Base-by-base conservation (phyloP, 208 protist genomes). In the Jaenimonas drosophilae region DNA sequence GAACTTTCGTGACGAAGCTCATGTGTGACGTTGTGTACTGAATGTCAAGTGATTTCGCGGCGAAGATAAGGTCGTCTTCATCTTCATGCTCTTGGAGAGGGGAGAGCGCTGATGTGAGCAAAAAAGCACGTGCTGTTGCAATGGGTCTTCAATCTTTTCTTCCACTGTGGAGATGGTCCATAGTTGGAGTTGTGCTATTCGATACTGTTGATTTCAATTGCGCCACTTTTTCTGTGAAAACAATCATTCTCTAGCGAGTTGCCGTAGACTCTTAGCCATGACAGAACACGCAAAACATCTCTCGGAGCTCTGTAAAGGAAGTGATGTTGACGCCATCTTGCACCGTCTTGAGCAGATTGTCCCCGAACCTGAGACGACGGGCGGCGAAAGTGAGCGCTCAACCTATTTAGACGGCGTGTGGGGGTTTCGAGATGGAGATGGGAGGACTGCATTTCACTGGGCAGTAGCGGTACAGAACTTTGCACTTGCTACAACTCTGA, bases 381-480 rank as follows among this genome's bases (percentile, higher is more conserved):
- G 30, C 11, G 37, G 24, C 1, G 39, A 49, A 17, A 32, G 20
- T 21, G 49, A 11, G 29, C 3, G 26, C 4, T 58, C 37, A 19
- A 7, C 38, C n/a, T 64, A 77, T 43, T 19, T 73, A 26, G 31
- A 47, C 30, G 74, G 71, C 11, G 42, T 88, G 14, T 88, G 74
- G 78, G 64, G 74, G 14, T 84, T 78, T 45, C 79, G 58, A 11
- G 88, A 95, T 34, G 72, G 42, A 27, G 88, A 95, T 39, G 88
- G 84, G n/a, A 70, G 88, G 46, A 93, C 88, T 2, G 76, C 83
- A 0, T 64, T 93, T 16, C 88, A 95, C 54, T 95, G 88, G 88
- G 78, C 88, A 0, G 43, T 93, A 2, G 76, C 84, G 4, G 53
- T 91, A 36, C 59, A 67, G 40, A 88, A 88, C 63, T 91, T 76